Evolutionary conservation across 2,329 filamentous ascomycete genomes (phyloP).

Genomic region (Pseudogymnoascus sp.): DNA sequence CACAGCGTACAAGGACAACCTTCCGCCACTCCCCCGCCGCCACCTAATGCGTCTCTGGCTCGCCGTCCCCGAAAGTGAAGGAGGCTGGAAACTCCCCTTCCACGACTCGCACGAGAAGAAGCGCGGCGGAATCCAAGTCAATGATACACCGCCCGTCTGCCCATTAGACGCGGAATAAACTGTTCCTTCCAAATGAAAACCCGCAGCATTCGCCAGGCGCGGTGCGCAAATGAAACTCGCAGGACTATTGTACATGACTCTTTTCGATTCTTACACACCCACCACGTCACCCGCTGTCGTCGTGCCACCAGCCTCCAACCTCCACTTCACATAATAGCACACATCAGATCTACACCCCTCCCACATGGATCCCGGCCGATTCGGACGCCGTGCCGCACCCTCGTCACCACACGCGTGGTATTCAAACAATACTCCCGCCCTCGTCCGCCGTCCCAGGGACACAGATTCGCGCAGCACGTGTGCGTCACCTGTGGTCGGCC

Average conservation of each 20-base stretch:
- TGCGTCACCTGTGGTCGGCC: background rate
- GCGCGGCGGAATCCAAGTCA: constrained; percentile 79
- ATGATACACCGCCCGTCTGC: constrained; percentile 66
- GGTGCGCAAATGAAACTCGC: background rate
- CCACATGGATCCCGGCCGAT: background rate
- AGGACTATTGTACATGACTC: background rate
- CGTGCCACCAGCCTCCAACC: background rate
- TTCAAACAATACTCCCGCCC: background rate
- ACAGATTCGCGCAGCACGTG: background rate
- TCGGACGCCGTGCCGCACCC: background rate
- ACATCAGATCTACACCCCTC: background rate
- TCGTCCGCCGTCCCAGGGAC: background rate
- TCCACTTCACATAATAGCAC: background rate
- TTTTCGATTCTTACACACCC: background rate
- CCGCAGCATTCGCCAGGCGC: background rate
- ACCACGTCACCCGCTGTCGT: too few relatives aligned
- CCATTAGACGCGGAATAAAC: constrained; percentile 66
- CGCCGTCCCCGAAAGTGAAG: constrained; percentile 70
- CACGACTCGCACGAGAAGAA: constrained; percentile 76
- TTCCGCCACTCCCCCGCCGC: constrained; percentile 58
- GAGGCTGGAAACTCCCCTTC: constrained; percentile 78
- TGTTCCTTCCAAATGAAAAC: background rate
- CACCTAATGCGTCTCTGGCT: constrained; percentile 82
- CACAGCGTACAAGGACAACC: constrained; percentile 68
- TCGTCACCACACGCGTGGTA: background rate